phyloP scores from a whole-genome alignment of 2,329 filamentous ascomycete genomes.

The Aspergillus phoenicis region DNA sequence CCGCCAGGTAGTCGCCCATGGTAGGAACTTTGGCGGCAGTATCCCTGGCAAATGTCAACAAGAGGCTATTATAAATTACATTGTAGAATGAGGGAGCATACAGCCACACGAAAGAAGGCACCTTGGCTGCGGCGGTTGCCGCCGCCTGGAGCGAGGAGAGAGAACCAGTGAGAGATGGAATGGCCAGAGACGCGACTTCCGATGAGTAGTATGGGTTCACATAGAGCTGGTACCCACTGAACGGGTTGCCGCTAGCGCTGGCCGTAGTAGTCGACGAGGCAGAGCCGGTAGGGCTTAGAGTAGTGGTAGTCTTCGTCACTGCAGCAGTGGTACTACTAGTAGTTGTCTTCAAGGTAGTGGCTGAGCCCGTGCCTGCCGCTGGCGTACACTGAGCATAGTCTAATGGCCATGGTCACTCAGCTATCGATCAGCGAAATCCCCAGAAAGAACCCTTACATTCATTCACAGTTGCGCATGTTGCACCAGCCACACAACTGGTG shows the following conservation, averaged over 20 bases:
- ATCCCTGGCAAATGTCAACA: slow-evolving; percentile 35
- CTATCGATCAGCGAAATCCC: too few species aligned
- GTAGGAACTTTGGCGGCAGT: slow-evolving; percentile 53
- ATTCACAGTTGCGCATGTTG: neutral
- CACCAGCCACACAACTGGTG: neutral
- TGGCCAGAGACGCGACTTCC: slow-evolving; percentile 57
- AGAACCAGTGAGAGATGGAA: slow-evolving; percentile 62
- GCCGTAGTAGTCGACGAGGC: slow-evolving; percentile 20
- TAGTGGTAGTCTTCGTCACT: neutral
- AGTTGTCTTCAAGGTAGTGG: slow-evolving; percentile 3
- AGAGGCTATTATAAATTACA: neutral
- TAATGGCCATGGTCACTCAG: neutral
- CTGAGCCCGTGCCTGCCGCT: neutral
- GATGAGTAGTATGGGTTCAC: slow-evolving; percentile 58
- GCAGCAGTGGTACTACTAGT: neutral
- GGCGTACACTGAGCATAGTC: slow-evolving; percentile 4
- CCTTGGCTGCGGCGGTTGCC: slow-evolving; percentile 51
- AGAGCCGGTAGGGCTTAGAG: neutral
- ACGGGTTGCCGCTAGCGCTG: slow-evolving; percentile 52
- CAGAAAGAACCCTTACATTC: neutral
- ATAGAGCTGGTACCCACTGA: slow-evolving; percentile 54
- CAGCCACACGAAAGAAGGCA: slow-evolving; percentile 59
- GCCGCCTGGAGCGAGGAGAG: slow-evolving; percentile 52
- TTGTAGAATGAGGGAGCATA: slow-evolving; percentile 27
- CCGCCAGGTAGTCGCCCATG: slow-evolving; percentile 51